phyloP scores from a whole-genome alignment of 495 filamentous ascomycete species.

The Xylaria grammica region DNA sequence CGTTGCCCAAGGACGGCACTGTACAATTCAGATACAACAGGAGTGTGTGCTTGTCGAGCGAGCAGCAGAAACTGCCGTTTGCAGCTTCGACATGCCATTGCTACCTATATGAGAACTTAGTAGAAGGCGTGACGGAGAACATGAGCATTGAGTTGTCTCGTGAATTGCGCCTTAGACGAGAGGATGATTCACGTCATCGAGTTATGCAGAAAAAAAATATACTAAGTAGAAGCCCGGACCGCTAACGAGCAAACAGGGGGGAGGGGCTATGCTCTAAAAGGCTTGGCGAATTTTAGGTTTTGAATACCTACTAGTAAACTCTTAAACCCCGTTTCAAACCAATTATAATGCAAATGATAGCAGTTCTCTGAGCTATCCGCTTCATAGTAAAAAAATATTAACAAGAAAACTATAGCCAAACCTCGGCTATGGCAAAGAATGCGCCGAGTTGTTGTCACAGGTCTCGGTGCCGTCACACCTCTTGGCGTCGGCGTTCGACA shows the following conservation, averaged over 20 bases:
- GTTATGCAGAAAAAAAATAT: no score
- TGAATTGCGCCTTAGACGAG: slow-evolving; percentile 2
- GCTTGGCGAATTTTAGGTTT: neutral
- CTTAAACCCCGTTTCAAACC: neutral
- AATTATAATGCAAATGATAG: neutral
- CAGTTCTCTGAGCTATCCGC: neutral
- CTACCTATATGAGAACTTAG: neutral
- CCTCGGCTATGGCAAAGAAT: slow-evolving; percentile 54
- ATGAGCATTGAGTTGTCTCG: neutral
- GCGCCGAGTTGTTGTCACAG: slow-evolving; percentile 95
- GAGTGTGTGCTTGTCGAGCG: slow-evolving; percentile 30
- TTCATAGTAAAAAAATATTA: neutral
- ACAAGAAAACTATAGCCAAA: neutral
- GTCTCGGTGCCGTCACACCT: slow-evolving; percentile 90
- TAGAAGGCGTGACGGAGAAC: neutral
- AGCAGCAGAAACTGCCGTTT: slow-evolving; percentile 36
- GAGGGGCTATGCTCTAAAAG: neutral
- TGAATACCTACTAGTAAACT: no score
- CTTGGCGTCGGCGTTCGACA: slow-evolving; percentile 79
- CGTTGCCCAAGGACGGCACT: slow-evolving; percentile 22
- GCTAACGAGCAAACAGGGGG: neutral
- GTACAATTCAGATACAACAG: slow-evolving; percentile 28
- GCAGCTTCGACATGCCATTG: slow-evolving; percentile 43
- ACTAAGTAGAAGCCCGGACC: no score
- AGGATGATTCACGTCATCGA: slow-evolving; percentile 21